Percentiles rank a stretch among this genome's conserved stretches.
These are phyloP conservation scores for Xylaria venustula DNA, from an alignment of 495 filamentous ascomycete species.

Conservation along the genomic window DNA sequence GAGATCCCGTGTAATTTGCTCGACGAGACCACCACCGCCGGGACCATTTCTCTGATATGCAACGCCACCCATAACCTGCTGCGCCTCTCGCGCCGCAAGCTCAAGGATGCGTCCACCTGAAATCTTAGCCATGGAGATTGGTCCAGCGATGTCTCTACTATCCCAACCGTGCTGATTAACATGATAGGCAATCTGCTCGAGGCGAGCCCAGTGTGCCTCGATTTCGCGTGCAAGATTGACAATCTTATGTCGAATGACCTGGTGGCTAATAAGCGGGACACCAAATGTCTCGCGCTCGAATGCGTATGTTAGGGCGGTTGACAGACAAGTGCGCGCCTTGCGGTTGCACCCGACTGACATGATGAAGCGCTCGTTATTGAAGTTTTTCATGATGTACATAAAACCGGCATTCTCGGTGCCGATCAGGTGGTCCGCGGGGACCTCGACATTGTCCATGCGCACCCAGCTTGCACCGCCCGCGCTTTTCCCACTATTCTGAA, in stretches of 20 bases:
- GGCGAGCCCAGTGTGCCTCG: slow-evolving; percentile 45
- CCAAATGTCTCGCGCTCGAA: slow-evolving; percentile 48
- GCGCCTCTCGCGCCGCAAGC: slow-evolving; percentile 56
- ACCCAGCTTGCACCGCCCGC: slow-evolving; percentile 46
- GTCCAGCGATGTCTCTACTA: slow-evolving; percentile 6
- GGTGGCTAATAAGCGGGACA: slow-evolving; percentile 41
- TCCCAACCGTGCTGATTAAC: slow-evolving; percentile 6
- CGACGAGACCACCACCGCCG: slow-evolving; percentile 43
- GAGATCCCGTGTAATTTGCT: slow-evolving; percentile 58
- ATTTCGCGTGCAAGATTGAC: slow-evolving; percentile 45
- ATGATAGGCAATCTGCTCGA: slow-evolving; percentile 41
- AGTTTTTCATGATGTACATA: slow-evolving; percentile 67
- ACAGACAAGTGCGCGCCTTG: slow-evolving; percentile 47
- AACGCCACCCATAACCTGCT: slow-evolving; percentile 60
- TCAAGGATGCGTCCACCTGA: slow-evolving; percentile 55
- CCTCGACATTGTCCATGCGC: slow-evolving; percentile 72
- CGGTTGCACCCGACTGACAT: slow-evolving; percentile 44
- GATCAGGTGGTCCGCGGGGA: slow-evolving; percentile 67
- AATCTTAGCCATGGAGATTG: slow-evolving; percentile 49
- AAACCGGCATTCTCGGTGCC: slow-evolving; percentile 76
- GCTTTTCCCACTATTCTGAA: slow-evolving; percentile 21
- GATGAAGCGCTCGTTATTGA: slow-evolving; percentile 49
- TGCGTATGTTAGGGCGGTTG: slow-evolving; percentile 48
- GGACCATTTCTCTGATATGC: slow-evolving; percentile 55
- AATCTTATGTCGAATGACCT: slow-evolving; percentile 48